Evolutionary conservation across 1,139 yeast species (phyloP), one percentile per base, ranked within the genome.

Genomic region (Candida tropicalis): DNA sequence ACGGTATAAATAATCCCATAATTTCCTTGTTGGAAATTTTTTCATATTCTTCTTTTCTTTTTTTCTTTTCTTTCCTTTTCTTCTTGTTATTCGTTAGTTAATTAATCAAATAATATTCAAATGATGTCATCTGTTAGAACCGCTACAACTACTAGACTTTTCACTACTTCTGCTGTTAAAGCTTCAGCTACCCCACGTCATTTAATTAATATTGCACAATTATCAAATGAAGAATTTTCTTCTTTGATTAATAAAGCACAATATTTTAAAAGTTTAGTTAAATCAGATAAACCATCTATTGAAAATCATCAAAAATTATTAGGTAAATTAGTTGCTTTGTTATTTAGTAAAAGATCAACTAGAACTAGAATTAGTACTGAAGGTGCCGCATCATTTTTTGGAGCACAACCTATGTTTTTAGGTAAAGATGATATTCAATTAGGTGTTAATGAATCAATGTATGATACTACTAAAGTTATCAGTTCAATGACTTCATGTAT

Each of bases 401-500:
- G 99, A 15, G 99, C 95, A 6, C 95, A 84, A 53, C 97, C 99
- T 11, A 87, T 93, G 95, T 93, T 93, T 59, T 75, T 93, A 52
- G 98, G 99, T 42, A 88, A 86, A 57, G 97, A 91, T 54, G 99
- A 93, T 58, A 93, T 93, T 58, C 99, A 93, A 67, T 73, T 93
- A 46, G 99, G 99, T 53, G 93, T 89, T 36, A 93, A 93, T 60
- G 99, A 93, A 70, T 79, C 95, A 0, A 68, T 88, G 48, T 84
- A 87, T 56, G 99, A 93, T 63, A 85, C 97, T 1, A 78, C 97
- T 18, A 81, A 79, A 53, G 97, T 93, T 32, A 81, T 93, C 8
- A 87, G 96, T 13, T 90, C 97, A 2, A 93, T 93, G 99, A 87
- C 95, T 1, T 84, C 96, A 12, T 86, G 96, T 55, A 82, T 93